These are phyloP conservation scores for Podila epigama DNA, from an alignment of 192 early-diverging fungal species.

Conservation along the genomic window DNA sequence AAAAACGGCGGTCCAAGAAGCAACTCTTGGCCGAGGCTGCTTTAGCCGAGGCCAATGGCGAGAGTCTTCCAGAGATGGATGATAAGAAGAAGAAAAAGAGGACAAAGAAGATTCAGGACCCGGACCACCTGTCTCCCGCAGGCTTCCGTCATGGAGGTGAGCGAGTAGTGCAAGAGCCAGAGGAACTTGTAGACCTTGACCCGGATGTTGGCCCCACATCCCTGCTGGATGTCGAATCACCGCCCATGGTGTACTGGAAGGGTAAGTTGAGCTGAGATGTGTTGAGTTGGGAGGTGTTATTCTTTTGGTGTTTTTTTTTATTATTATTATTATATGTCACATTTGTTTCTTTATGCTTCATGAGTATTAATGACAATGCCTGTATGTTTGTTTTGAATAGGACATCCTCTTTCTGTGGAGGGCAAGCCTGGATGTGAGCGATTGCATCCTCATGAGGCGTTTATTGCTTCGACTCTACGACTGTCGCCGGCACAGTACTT, in stretches of 20 bases:
- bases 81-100: constrained; percentile 30
- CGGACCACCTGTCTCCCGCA: constrained; percentile 25
- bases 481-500: constrained; percentile 87
- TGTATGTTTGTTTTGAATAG: constrained; percentile 18
- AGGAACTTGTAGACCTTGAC: constrained; percentile 16
- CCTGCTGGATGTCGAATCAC: constrained; percentile 13
- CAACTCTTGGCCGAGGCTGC: not conserved
- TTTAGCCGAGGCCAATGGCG: constrained; percentile 1
- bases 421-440: constrained; percentile 55
- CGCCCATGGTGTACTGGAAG: constrained; percentile 28
- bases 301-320: no score
- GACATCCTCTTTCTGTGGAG: constrained; percentile 47
- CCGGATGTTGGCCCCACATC: constrained; percentile 38
- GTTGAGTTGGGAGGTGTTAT: no score
- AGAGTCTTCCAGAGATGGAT: constrained; percentile 12
- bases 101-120: constrained; percentile 30
- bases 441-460: constrained; percentile 70
- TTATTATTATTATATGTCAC: not conserved
- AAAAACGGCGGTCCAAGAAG: constrained; percentile 28
- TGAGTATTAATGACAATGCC: no score
- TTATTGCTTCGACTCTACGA: constrained; percentile 81
- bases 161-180: constrained; percentile 36
- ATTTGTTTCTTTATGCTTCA: not conserved
- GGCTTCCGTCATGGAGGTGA: constrained; percentile 43
- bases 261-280: no score